A percentile compares a stretch with the other conserved stretches of the same genome.
These are phyloP conservation scores for Pestalotiopsis sp. DNA, from an alignment of 2,329 filamentous ascomycete genomes.

Conservation along the genomic window DNA sequence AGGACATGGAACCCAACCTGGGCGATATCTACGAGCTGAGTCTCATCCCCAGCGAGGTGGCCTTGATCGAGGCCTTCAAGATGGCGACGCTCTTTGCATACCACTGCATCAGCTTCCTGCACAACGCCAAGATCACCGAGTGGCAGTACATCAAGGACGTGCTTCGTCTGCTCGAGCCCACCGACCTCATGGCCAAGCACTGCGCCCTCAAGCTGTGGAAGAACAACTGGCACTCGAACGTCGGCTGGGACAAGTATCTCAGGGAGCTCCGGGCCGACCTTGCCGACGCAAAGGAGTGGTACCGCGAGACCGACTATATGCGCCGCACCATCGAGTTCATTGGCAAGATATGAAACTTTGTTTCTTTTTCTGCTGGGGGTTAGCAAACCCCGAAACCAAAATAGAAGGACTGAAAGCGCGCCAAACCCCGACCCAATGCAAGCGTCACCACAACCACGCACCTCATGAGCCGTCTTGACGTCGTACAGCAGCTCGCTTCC, in stretches of 20 bases:
- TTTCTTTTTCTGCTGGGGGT: neutral
- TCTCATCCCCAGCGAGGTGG: neutral
- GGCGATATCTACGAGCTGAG: constrained; percentile 3
- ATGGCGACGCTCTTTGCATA: neutral
- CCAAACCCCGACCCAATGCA: too few species aligned
- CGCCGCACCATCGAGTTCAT: neutral
- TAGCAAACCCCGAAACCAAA: neutral
- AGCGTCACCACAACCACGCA: too few species aligned
- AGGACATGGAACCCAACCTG: neutral
- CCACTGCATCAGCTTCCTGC: neutral
- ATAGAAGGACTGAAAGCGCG: neutral
- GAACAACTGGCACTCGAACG: neutral
- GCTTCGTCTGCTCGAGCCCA: neutral
- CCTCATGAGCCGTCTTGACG: too few species aligned
- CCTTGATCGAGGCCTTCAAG: neutral
- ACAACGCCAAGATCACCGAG: neutral
- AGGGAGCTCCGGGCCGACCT: neutral
- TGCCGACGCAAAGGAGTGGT: constrained; percentile 1
- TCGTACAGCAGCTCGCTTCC: too few species aligned
- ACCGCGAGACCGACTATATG: neutral
- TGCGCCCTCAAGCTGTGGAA: constrained; percentile 3
- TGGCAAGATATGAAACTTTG: neutral
- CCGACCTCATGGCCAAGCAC: neutral
- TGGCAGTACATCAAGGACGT: neutral
- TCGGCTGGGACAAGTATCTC: neutral